These are phyloP conservation scores for Botrytis paeoniae DNA, from an alignment of 2,329 filamentous ascomycete genomes.

Conservation along the genomic window DNA sequence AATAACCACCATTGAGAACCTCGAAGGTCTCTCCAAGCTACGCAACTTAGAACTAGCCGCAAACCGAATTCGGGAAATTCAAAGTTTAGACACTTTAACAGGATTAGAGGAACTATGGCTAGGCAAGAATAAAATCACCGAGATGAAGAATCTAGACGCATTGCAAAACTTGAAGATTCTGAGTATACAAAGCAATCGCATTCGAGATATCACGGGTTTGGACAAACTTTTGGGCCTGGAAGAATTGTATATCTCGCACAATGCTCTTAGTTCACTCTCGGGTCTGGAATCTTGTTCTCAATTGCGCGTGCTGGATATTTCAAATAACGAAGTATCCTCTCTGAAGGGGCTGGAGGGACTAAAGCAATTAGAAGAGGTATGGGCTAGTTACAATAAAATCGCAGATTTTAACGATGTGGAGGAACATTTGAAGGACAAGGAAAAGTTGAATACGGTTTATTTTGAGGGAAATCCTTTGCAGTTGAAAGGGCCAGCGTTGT, in stretches of 20 bases:
- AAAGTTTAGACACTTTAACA: constrained; percentile 76
- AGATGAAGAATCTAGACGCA: constrained; percentile 71
- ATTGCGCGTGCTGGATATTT: constrained; percentile 81
- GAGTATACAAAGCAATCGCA: constrained; percentile 92
- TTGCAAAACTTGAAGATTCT: constrained; percentile 81
- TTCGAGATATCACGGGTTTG: constrained; percentile 74
- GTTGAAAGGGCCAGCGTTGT: constrained; percentile 72
- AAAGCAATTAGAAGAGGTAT: constrained; percentile 78
- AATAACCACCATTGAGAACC: constrained; percentile 80
- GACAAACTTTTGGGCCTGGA: constrained; percentile 72
- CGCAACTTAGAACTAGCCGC: constrained; percentile 87
- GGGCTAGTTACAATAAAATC: constrained; percentile 88
- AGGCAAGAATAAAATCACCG: constrained; percentile 93
- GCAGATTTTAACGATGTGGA: constrained; percentile 80
- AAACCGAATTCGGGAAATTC: constrained; percentile 85
- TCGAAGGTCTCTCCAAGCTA: constrained; percentile 71
- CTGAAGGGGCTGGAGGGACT: constrained; percentile 70
- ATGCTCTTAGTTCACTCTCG: constrained; percentile 73
- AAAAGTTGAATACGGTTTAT: constrained; percentile 82
- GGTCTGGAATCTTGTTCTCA: constrained; percentile 64
- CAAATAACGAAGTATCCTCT: constrained; percentile 77
- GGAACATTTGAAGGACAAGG: constrained; percentile 72
- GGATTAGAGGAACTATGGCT: constrained; percentile 87
- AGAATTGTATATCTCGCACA: constrained; percentile 95
- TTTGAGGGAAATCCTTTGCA: constrained; percentile 95